These are phyloP conservation scores for Chrysoporthe austroafricana DNA, from an alignment of 2,329 filamentous ascomycete species.

Conservation along the genomic window DNA sequence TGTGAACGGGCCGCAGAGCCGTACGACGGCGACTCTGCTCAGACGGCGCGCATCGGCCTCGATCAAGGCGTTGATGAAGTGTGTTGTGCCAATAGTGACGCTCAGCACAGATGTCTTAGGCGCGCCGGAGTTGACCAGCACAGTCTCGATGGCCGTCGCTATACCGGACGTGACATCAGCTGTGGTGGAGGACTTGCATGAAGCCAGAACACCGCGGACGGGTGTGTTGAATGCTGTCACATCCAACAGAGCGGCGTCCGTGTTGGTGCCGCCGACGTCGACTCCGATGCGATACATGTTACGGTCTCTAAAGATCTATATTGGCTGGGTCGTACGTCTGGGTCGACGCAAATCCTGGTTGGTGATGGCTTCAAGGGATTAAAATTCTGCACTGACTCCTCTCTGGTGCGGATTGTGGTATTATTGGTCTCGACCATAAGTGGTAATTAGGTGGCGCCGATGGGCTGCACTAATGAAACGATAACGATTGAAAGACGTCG, in stretches of 20 bases:
- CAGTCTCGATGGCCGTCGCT: constrained; percentile 49
- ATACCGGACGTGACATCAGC: constrained; percentile 53
- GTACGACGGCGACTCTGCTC: constrained; percentile 55
- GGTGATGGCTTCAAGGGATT: neutral
- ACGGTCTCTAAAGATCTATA: neutral
- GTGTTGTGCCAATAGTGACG: constrained; percentile 59
- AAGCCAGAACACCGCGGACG: constrained; percentile 50
- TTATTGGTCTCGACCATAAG: neutral
- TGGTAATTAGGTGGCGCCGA: neutral
- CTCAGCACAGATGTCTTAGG: constrained; percentile 46
- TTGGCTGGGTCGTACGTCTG: neutral
- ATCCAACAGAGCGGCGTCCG: constrained; percentile 56
- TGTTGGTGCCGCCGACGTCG: constrained; percentile 57
- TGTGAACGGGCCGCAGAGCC: constrained; percentile 58
- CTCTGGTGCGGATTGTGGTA: neutral
- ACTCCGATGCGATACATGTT: constrained; percentile 47
- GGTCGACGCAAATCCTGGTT: neutral
- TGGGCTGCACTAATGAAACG: neutral
- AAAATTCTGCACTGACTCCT: neutral
- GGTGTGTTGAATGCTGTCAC: constrained; percentile 40
- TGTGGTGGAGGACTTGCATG: constrained; percentile 55
- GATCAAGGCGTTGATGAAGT: constrained; percentile 63
- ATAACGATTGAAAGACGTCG: neutral
- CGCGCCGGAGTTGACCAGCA: constrained; percentile 38
- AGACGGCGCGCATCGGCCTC: constrained; percentile 55